phyloP scores from a whole-genome alignment of 805 yeast species.

The Schwanniomyces occidentalis region DNA sequence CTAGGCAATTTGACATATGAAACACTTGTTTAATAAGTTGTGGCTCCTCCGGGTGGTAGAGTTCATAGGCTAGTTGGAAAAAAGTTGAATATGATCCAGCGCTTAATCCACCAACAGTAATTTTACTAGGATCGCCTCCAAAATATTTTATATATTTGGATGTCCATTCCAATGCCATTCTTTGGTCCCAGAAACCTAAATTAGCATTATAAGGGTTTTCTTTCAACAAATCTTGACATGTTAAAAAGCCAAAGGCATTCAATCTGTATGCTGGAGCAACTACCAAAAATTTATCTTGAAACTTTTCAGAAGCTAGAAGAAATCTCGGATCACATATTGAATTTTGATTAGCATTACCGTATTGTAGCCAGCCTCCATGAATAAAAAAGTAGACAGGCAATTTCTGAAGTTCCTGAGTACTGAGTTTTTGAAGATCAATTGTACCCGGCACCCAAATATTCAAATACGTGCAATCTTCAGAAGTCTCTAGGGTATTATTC shows the following conservation, averaged over 20 bases:
- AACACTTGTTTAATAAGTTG: conserved; percentile 40
- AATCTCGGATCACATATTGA: conserved; percentile 3
- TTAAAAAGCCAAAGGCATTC: conserved; percentile 4
- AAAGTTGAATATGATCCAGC: conserved; percentile 46
- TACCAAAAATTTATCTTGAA: conserved; percentile 3
- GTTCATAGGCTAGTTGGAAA: conserved; percentile 42
- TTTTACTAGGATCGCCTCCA: conserved; percentile 46
- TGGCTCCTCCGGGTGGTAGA: conserved; percentile 37
- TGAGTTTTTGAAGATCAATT: neutral
- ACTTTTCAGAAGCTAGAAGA: conserved; percentile 2
- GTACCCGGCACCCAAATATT: conserved; percentile 5
- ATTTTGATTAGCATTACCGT: conserved; percentile 1
- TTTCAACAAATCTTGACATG: neutral
- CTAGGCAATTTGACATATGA: conserved; percentile 38
- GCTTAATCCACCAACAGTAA: conserved; percentile 47
- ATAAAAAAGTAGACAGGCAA: conserved; percentile 3
- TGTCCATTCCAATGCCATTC: conserved; percentile 48
- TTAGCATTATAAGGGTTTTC: conserved; percentile 18
- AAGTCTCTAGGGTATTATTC: neutral
- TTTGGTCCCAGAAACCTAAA: conserved; percentile 50
- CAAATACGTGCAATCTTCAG: conserved; percentile 4
- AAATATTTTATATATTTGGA: conserved; percentile 40
- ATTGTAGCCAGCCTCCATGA: conserved; percentile 7
- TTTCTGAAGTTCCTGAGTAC: neutral
- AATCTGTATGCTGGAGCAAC: conserved; percentile 7